Base-by-base conservation (phyloP, 2,329 filamentous ascomycete genomes). In the Ophiosphaerella korrae region DNA sequence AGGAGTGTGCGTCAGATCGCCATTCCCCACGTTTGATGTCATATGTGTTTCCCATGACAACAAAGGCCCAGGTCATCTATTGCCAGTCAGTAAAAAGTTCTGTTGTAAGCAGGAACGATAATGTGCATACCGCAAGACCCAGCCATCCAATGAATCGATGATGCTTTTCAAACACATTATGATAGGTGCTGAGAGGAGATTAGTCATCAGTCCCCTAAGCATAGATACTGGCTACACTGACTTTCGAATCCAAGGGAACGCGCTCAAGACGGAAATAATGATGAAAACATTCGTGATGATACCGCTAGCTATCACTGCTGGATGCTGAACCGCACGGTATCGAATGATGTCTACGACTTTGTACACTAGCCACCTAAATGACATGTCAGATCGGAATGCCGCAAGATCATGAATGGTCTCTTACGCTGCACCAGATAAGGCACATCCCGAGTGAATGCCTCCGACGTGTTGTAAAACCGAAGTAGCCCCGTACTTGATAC, bases 161-260 rank as follows among this genome's bases (percentile, higher is more conserved):
- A 38, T 71, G 66, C 48, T 66, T 71, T 42, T 72, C 69, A 38
- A 72, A 72, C 1, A 67, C 65, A 45, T 72, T 72, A 24, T 72
- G 69, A 43, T 71, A 68, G 11, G 67, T 70, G 49, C 68, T 71
- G 18, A 8, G 7, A 8, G 26, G 14, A 3, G 1, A 47, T 70
- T 52, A 69, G 57, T 52, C 33, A 44, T 50, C 13, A 21, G 33
- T 48, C 5, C 6, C 18, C 8, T 32, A 42, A 7, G 12, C 11
- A n/a, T n/a, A 38, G n/a, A n/a, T 36, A 26, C 29, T 23, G 29
- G n/a, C 12, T 14, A 24, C 18, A 64, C 62, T 57, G 21, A 71
- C 68, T 72, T 71, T 48, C 69, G 68, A 38, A 72, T 64, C 68
- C 68, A 72, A 13, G 69, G 69, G 45, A 72, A 68, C 1, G 69